Evolutionary conservation across 208 protist genomes (phyloP).

Genomic region (Crithidia thermophila): DNA sequence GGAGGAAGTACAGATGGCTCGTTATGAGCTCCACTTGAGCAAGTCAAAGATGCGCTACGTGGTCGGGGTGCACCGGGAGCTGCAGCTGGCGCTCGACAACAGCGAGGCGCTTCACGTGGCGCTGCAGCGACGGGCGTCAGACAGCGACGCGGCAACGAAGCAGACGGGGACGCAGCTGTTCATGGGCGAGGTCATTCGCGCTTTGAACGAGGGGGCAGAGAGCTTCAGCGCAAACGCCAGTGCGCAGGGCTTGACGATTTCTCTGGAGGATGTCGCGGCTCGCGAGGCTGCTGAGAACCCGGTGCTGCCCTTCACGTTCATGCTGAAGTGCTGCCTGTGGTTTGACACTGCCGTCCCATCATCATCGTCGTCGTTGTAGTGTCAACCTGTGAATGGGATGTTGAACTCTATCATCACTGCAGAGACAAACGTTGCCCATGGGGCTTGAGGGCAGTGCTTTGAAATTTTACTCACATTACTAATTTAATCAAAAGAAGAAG

Average conservation of each 20-base stretch:
- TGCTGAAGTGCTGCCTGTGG: constrained; percentile 91
- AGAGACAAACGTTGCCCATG: no score
- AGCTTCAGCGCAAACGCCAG: constrained; percentile 17
- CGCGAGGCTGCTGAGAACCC: constrained; percentile 41
- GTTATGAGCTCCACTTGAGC: constrained; percentile 71
- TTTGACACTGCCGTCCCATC: constrained; percentile 41
- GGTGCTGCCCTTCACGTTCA: constrained; percentile 90
- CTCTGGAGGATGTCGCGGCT: constrained; percentile 40
- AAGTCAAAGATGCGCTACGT: constrained; percentile 85
- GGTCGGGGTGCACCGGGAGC: constrained; percentile 77
- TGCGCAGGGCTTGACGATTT: neutral
- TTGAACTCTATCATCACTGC: no score
- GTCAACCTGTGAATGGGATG: no score
- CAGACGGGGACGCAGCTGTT: constrained; percentile 39
- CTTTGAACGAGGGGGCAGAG: constrained; percentile 44
- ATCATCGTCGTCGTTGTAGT: neutral
- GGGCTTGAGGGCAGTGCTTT: no score
- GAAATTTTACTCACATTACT: no score
- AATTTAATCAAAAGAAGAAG: no score
- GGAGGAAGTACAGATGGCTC: constrained; percentile 64
- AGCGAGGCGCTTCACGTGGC: constrained; percentile 23
- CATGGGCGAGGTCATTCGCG: constrained; percentile 48
- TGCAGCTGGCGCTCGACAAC: constrained; percentile 62
- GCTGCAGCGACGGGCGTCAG: neutral
- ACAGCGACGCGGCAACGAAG: no score